phyloP scores from a whole-genome alignment of 2,329 filamentous ascomycete genomes.

The Thyridium curvatum region DNA sequence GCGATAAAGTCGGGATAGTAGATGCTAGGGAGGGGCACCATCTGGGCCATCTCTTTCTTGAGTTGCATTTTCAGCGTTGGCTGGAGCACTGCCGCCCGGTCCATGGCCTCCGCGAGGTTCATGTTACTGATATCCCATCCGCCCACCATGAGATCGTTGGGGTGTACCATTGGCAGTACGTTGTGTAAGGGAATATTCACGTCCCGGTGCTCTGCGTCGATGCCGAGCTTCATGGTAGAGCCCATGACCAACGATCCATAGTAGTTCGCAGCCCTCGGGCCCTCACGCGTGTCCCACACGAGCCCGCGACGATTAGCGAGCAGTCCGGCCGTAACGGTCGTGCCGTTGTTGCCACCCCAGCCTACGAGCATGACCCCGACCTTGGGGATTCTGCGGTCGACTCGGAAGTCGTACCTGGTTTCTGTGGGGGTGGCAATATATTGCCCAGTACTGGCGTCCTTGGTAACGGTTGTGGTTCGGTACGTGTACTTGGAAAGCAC shows the following conservation, averaged over 20 bases:
- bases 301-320: slow-evolving; percentile 84
- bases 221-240: slow-evolving; percentile 94
- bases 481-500: slow-evolving; percentile 96
- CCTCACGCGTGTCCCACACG: slow-evolving; percentile 90
- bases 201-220: slow-evolving; percentile 77
- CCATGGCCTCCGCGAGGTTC: slow-evolving; percentile 88
- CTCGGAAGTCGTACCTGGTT: slow-evolving; percentile 94
- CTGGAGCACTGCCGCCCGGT: slow-evolving; percentile 90
- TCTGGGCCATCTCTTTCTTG: slow-evolving; percentile 83
- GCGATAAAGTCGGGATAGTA: slow-evolving; percentile 99
- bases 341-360: slow-evolving; percentile 97
- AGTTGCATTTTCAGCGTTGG: slow-evolving; percentile 87
- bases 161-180: slow-evolving; percentile 93
- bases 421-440: slow-evolving; percentile 81
- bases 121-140: slow-evolving; percentile 96
- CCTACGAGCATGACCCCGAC: slow-evolving; percentile 96
- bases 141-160: slow-evolving; percentile 89
- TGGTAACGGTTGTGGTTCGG: slow-evolving; percentile 80
- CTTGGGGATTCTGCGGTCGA: slow-evolving; percentile 88
- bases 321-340: slow-evolving; percentile 94
- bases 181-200: slow-evolving; percentile 96
- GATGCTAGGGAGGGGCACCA: slow-evolving; percentile 87
- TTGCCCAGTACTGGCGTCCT: slow-evolving; percentile 63
- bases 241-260: slow-evolving; percentile 97
- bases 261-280: slow-evolving; percentile 82